These are phyloP conservation scores for Aspergillus cejpii DNA, from an alignment of 2,329 filamentous ascomycete genomes.

Conservation along the genomic window DNA sequence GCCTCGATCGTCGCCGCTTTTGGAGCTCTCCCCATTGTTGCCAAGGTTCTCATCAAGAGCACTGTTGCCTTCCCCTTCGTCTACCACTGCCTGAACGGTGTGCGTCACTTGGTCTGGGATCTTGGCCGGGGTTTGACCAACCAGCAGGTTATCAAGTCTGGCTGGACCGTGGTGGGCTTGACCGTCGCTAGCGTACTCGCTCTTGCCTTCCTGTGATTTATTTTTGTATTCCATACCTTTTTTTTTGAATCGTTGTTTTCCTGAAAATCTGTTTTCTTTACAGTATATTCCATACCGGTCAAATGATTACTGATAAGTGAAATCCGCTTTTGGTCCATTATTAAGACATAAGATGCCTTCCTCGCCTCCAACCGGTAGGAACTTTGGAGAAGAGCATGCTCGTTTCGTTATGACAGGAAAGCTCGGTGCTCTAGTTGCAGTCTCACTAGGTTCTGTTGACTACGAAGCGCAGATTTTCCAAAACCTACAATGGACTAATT, in stretches of 20 bases:
- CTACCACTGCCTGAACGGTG: conserved; percentile 62
- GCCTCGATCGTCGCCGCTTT: conserved; percentile 59
- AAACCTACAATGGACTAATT: neutral
- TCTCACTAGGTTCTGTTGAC: neutral
- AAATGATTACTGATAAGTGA: conserved; percentile 20
- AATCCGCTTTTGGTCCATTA: conserved; percentile 8
- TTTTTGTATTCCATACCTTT: conserved; percentile 25
- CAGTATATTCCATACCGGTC: conserved; percentile 21
- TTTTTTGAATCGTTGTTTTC: conserved; percentile 27
- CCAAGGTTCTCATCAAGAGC: conserved; percentile 56
- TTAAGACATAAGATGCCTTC: conserved; percentile 16
- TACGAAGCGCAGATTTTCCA: neutral
- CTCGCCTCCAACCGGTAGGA: neutral
- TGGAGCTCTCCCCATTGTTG: conserved; percentile 52
- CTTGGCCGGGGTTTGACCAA: conserved; percentile 57
- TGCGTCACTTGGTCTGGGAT: conserved; percentile 68
- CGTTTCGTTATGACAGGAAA: neutral
- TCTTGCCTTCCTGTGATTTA: conserved; percentile 42
- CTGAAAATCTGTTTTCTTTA: conserved; percentile 21
- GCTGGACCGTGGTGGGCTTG: conserved; percentile 57
- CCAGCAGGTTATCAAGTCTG: conserved; percentile 57
- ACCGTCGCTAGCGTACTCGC: conserved; percentile 46
- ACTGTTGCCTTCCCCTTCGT: conserved; percentile 58
- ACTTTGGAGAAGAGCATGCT: neutral
- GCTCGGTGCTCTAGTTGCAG: neutral